Conservation (phyloP, 768 basidiomycete species). For the Leccinum arenicola region DNA sequence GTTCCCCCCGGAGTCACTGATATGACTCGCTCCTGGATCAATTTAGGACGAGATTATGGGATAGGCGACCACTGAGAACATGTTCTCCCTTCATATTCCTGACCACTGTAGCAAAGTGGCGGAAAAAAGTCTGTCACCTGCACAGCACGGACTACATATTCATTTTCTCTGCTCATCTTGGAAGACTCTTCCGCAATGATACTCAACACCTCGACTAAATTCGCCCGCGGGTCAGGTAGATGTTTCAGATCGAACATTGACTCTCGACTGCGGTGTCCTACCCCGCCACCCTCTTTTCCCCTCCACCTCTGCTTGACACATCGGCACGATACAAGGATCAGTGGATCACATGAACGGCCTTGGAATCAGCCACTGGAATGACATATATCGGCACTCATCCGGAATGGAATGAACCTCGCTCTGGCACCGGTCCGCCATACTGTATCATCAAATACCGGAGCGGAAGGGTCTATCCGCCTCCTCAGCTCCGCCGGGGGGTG, state of each 20-base stretch:
- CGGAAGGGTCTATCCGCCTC: not conserved
- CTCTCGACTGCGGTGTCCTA: constrained; percentile 45
- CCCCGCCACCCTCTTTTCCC: constrained; percentile 62
- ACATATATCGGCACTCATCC: constrained; percentile 66
- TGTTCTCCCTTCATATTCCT: constrained; percentile 17
- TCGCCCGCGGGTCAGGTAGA: constrained; percentile 39
- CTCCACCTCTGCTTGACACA: constrained; percentile 63
- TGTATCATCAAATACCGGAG: constrained; percentile 50
- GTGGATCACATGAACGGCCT: constrained; percentile 46
- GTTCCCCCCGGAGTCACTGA: constrained; percentile 1
- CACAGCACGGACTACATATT: constrained; percentile 26
- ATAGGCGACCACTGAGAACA: constrained; percentile 19
- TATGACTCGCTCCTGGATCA: constrained; percentile 8
- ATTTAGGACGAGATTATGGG: constrained; percentile 28
- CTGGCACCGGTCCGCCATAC: constrained; percentile 46
- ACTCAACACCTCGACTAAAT: constrained; percentile 42
- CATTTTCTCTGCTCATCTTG: constrained; percentile 12
- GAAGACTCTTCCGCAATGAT: constrained; percentile 41
- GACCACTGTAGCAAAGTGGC: constrained; percentile 26
- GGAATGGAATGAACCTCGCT: constrained; percentile 71
- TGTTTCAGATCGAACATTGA: constrained; percentile 64
- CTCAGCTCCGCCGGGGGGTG: constrained; percentile 13
- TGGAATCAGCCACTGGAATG: constrained; percentile 46
- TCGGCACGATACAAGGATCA: constrained; percentile 58
- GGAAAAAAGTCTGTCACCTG: constrained; percentile 26